Evolutionary conservation across 306 rosid genomes (phyloP).

Genomic region (Quercus cerris): DNA sequence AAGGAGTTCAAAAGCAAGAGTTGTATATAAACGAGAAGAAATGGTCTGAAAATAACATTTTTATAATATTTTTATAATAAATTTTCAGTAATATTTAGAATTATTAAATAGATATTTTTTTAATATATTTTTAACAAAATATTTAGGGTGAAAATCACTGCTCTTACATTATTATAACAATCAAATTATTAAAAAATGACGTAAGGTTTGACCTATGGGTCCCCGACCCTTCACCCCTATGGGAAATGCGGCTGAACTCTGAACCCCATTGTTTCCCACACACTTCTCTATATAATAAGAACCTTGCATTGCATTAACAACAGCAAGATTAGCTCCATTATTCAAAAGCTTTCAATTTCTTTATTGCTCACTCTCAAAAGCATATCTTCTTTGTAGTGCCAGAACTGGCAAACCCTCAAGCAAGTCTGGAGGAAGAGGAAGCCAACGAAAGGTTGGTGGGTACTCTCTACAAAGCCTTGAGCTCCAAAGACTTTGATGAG

Average conservation of each 20-base stretch:
- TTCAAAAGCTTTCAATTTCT: background rate
- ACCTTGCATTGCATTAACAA: background rate
- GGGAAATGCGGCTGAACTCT: background rate
- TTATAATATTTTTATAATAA: too few species aligned
- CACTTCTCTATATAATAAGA: background rate
- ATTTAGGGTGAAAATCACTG: too few species aligned
- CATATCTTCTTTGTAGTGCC: background rate
- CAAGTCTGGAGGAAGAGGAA: constrained; percentile 25
- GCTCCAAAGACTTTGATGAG: constrained; percentile 34
- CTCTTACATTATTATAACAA: background rate
- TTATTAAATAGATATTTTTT: too few species aligned
- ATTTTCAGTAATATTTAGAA: too few species aligned
- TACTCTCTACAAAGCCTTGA: constrained; percentile 53
- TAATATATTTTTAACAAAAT: too few species aligned
- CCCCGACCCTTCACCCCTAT: background rate
- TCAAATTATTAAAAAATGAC: background rate
- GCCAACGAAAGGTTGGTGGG: constrained; percentile 30
- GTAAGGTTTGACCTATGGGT: background rate
- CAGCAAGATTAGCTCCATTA: background rate
- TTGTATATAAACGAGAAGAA: too few species aligned
- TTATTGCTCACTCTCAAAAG: background rate
- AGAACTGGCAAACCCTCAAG: constrained; percentile 37
- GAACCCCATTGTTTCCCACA: background rate
- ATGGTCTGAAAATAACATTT: too few species aligned
- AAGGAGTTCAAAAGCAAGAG: too few species aligned